Evolutionary conservation across 805 yeast species (phyloP).

Genomic region (Wickerhamiella sergipiensis): DNA sequence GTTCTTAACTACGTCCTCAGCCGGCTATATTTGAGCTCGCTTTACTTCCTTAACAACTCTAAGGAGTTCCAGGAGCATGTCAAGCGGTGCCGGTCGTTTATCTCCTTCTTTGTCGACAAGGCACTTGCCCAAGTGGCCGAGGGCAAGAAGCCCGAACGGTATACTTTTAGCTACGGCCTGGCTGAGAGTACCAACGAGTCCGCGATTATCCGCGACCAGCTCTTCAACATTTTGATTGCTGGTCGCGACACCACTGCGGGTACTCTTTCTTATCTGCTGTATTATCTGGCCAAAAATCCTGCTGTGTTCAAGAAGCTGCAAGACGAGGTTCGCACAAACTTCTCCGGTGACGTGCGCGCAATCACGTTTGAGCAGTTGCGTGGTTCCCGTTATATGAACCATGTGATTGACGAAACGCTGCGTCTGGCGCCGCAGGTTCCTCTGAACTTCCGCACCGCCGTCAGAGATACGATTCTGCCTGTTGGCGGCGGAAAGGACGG

Average conservation of each 20-base stretch:
- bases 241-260: conserved; percentile 47
- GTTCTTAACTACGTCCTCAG: conserved; percentile 17
- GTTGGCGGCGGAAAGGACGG: conserved; percentile 37
- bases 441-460: conserved; percentile 33
- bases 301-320: conserved; percentile 25
- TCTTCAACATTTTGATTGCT: conserved; percentile 37
- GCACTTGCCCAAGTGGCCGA: conserved; percentile 25
- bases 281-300: conserved; percentile 31
- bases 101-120: conserved; percentile 28
- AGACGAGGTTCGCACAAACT: conserved; percentile 26
- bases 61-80: conserved; percentile 25
- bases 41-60: conserved; percentile 16
- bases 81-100: conserved; percentile 25
- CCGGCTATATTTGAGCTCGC: conserved; percentile 14
- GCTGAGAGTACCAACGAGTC: conserved; percentile 38
- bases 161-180: conserved; percentile 35
- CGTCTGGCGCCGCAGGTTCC: conserved; percentile 43
- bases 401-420: conserved; percentile 35
- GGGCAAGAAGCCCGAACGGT: conserved; percentile 25
- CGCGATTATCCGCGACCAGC: conserved; percentile 34
- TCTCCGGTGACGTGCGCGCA: conserved; percentile 19
- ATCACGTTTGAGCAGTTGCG: conserved; percentile 35
- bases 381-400: conserved; percentile 33
- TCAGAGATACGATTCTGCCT: conserved; percentile 35
- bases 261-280: conserved; percentile 32